Evolutionary conservation across 352 stramenopile genomes (phyloP).

Genomic region (Saprolegnia parasitica): DNA sequence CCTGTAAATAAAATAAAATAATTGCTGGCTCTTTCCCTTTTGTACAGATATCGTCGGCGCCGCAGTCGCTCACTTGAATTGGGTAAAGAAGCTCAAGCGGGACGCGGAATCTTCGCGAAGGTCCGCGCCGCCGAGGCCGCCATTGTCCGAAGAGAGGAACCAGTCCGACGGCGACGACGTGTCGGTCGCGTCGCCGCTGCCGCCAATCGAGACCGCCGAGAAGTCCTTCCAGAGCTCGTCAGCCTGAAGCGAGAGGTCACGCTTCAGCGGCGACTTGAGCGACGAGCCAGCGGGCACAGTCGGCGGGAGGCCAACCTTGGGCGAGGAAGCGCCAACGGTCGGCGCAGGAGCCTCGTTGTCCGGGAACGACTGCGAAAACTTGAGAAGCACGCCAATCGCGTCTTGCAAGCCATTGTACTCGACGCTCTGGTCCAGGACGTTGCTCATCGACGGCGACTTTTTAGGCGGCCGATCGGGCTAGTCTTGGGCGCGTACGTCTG

Average conservation of each 20-base stretch:
- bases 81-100: constrained; percentile 29
- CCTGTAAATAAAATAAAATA: constrained; percentile 33
- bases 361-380: constrained; percentile 22
- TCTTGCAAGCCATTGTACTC: constrained; percentile 29
- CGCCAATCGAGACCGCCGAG: constrained; percentile 15
- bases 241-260: constrained; percentile 21
- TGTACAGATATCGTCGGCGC: constrained; percentile 23
- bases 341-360: not conserved
- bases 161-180: constrained; percentile 7
- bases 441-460: constrained; percentile 18
- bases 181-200: not conserved
- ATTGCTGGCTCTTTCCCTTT: constrained; percentile 28
- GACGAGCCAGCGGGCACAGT: not conserved
- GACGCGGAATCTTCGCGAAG: constrained; percentile 22
- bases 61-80: constrained; percentile 23
- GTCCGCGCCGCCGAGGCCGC: constrained; percentile 1
- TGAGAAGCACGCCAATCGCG: constrained; percentile 25
- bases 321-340: constrained; percentile 1
- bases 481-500: constrained; percentile 24
- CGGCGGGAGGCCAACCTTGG: not conserved
- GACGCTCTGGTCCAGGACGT: constrained; percentile 15
- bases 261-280: constrained; percentile 22
- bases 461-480: constrained; percentile 24
- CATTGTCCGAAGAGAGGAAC: constrained; percentile 2
- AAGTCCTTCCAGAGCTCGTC: constrained; percentile 30